Evolutionary conservation across 352 stramenopile species (phyloP).

Genomic region (Pythium plurisporium): DNA sequence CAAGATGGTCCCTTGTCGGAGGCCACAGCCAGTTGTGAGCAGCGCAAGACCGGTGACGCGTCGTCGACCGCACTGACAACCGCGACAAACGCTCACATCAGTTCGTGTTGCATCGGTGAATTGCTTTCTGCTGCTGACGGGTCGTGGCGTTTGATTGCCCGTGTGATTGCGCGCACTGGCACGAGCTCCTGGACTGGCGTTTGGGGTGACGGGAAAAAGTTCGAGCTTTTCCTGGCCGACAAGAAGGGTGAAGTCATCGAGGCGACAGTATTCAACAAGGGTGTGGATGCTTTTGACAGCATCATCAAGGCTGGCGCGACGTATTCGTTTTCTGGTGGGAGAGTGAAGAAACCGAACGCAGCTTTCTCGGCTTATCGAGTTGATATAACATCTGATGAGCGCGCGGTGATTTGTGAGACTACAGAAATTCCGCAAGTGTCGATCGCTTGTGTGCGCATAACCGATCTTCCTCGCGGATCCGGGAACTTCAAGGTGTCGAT

Average conservation of each 20-base stretch:
- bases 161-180: background rate
- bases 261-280: background rate
- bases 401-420: background rate
- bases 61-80: no score
- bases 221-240: background rate
- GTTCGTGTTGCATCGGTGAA: no score
- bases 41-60: no score
- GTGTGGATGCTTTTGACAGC: background rate
- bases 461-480: background rate
- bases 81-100: no score
- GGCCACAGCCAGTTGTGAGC: no score
- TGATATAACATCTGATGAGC: background rate
- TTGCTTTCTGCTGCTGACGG: background rate
- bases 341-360: background rate
- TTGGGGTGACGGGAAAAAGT: background rate
- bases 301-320: background rate
- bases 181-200: background rate
- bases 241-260: background rate
- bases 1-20: no score
- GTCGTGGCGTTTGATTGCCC: background rate
- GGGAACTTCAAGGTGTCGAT: background rate
- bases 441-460: background rate
- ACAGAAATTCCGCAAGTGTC: background rate
- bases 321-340: background rate
- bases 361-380: background rate